Base-by-base conservation (phyloP, 192 early-diverging fungal genomes). In the Lobosporangium transversale region DNA sequence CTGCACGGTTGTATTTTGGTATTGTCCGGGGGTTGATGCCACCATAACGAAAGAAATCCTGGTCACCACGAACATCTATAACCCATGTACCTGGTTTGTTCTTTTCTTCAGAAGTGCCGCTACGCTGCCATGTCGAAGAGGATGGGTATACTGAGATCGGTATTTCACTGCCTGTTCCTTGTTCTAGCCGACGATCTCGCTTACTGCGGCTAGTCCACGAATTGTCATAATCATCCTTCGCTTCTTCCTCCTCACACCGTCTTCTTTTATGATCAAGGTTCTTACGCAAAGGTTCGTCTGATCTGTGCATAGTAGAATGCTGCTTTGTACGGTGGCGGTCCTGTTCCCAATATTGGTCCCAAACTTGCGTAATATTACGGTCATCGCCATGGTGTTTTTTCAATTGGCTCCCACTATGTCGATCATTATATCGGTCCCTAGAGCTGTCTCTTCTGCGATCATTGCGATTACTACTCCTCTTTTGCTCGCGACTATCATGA, bases 41-140 rank as follows among this genome's bases (percentile, higher is more conserved):
- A 5, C 79, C 83, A 60, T 81, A 84, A 2, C 59, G 55, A 8
- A 76, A 36, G 12, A 50, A 50, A 30, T 76, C 54, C 3, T 21
- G 21, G 26, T 84, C 83, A 21, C 83, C 83, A 37, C 53, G 51
- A 15, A 67, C 62, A 47, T 79, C 83, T 23, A 84, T 53, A 40
- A 67, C 23, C 73, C 63, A 76, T 24, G 60, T 36, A 14, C 73
- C 73, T 27, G 73, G 64, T 33, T 76, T 61, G 15, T 58, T 8
- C 6, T 44, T 56, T 31, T 49, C 40, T 2, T 31, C 43, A 50
- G 27, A n/a, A n/a, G n/a, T 21, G 44, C 4, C 55, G 42, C 4
- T 23, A 11, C 24, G 17, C 26, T 15, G 12, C 53, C 35, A 20
- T 43, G 15, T 10, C 1, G 47, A 31, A 20, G 36, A 43, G n/a